These are phyloP conservation scores for Fusarium floridanum DNA, from an alignment of 2,329 filamentous ascomycete genomes.

Conservation along the genomic window DNA sequence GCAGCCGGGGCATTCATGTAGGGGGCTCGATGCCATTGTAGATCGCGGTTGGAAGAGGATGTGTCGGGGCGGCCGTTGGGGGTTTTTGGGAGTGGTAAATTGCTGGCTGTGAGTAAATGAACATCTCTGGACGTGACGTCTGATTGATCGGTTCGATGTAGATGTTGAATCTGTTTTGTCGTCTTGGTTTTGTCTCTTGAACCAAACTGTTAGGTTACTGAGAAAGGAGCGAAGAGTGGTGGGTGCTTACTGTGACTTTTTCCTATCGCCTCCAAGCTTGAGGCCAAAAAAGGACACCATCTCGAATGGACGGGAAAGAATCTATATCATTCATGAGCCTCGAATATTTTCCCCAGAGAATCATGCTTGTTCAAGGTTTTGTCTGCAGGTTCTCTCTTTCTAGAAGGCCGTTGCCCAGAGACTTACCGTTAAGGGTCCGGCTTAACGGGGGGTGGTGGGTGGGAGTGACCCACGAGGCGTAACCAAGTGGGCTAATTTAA, in stretches of 20 bases:
- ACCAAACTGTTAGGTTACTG: not conserved
- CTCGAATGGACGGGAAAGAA: constrained; percentile 18
- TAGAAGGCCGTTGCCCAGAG: constrained; percentile 35
- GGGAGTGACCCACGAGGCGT: constrained; percentile 27
- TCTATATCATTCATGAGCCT: constrained; percentile 30
- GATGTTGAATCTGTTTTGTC: constrained; percentile 28
- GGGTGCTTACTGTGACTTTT: constrained; percentile 64
- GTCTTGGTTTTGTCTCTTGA: constrained; percentile 42
- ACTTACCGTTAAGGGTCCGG: constrained; percentile 37
- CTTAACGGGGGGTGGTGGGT: constrained; percentile 23
- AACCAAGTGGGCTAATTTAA: constrained; percentile 37
- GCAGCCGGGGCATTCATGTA: constrained; percentile 48
- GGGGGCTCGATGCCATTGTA: constrained; percentile 49
- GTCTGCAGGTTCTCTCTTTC: constrained; percentile 31
- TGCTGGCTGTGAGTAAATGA: constrained; percentile 53
- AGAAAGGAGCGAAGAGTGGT: not conserved
- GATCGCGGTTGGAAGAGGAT: constrained; percentile 50
- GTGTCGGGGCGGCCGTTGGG: constrained; percentile 56
- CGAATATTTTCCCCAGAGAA: not conserved
- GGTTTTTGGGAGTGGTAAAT: constrained; percentile 51
- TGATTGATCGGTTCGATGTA: constrained; percentile 17
- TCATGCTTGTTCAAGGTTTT: constrained; percentile 10
- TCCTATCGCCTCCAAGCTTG: constrained; percentile 68
- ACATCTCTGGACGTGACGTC: constrained; percentile 22
- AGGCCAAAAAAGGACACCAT: constrained; percentile 73